A percentile compares a stretch with the other conserved stretches of the same genome.
Conservation (phyloP, 192 early-diverging fungal genomes). For the Phycomyces blakesleeanus region DNA sequence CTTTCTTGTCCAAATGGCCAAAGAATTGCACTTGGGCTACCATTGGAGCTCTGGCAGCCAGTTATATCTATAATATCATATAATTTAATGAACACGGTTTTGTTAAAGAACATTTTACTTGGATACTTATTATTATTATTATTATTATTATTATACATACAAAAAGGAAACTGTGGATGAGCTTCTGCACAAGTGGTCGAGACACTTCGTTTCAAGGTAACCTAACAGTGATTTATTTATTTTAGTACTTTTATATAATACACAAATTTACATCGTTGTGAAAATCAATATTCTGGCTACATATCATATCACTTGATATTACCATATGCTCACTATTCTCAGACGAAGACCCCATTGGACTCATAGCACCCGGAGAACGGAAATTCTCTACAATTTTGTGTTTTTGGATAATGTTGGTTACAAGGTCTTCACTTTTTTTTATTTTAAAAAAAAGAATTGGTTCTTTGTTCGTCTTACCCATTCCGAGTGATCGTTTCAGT, state of each 20-base stretch:
- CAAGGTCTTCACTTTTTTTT: too few relatives aligned
- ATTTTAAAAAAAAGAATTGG: too few relatives aligned
- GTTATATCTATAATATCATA: slow-evolving; percentile 36
- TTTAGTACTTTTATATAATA: not conserved
- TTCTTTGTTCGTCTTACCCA: slow-evolving; percentile 3
- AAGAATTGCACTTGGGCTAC: slow-evolving; percentile 60
- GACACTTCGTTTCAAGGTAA: slow-evolving; percentile 32
- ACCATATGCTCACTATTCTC: slow-evolving; percentile 27
- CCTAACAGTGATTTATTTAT: slow-evolving; percentile 18
- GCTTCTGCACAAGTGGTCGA: slow-evolving; percentile 42
- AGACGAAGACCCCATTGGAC: slow-evolving; percentile 7
- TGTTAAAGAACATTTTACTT: not conserved
- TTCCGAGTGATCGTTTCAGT: slow-evolving; percentile 39
- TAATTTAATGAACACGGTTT: not conserved
- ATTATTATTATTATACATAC: slow-evolving; percentile 27
- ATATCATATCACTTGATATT: not conserved
- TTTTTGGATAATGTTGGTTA: not conserved
- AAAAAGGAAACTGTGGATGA: slow-evolving; percentile 47
- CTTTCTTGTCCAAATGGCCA: slow-evolving; percentile 78
- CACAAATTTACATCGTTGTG: too few relatives aligned
- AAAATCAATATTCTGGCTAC: not conserved
- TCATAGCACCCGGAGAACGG: slow-evolving; percentile 15
- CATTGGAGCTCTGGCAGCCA: slow-evolving; percentile 44
- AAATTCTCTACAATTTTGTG: slow-evolving; percentile 6
- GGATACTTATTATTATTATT: too few relatives aligned